These are phyloP conservation scores for Rhodotorula paludigena DNA, from an alignment of 768 basidiomycete genomes.

Conservation along the genomic window DNA sequence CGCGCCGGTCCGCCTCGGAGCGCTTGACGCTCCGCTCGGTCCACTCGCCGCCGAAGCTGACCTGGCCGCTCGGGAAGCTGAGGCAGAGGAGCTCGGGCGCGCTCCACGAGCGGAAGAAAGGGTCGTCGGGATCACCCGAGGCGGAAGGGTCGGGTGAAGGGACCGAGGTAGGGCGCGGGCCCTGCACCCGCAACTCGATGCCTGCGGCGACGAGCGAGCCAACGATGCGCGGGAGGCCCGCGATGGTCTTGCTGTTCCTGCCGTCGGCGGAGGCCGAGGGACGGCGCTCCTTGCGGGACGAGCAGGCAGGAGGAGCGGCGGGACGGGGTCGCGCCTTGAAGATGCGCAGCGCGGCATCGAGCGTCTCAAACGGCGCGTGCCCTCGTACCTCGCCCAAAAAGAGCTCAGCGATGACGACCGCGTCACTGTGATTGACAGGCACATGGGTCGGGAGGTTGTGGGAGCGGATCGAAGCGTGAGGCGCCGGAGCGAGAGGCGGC, in stretches of 20 bases:
- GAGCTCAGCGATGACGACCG: conserved; percentile 15
- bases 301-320: background rate
- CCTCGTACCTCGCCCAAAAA: conserved; percentile 26
- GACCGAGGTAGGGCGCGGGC: background rate
- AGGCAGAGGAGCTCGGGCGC: conserved; percentile 32
- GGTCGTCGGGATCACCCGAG: conserved; percentile 10
- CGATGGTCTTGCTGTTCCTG: background rate
- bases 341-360: conserved; percentile 32
- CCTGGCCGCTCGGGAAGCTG: conserved; percentile 9
- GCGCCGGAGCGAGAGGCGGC: background rate
- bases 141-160: background rate
- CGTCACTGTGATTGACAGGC: conserved; percentile 27
- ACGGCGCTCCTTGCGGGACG: background rate
- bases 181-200: conserved; percentile 23
- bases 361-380: conserved; percentile 25
- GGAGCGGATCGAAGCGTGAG: background rate
- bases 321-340: conserved; percentile 4
- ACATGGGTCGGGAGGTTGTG: background rate
- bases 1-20: conserved; percentile 13
- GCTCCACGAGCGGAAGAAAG: conserved; percentile 28
- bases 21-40: conserved; percentile 16
- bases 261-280: background rate
- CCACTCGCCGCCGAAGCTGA: conserved; percentile 24
- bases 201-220: conserved; percentile 7
- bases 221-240: conserved; percentile 21